Conservation (phyloP, 1,284 basidiomycete genomes). For the Heterobasidion parviporum region DNA sequence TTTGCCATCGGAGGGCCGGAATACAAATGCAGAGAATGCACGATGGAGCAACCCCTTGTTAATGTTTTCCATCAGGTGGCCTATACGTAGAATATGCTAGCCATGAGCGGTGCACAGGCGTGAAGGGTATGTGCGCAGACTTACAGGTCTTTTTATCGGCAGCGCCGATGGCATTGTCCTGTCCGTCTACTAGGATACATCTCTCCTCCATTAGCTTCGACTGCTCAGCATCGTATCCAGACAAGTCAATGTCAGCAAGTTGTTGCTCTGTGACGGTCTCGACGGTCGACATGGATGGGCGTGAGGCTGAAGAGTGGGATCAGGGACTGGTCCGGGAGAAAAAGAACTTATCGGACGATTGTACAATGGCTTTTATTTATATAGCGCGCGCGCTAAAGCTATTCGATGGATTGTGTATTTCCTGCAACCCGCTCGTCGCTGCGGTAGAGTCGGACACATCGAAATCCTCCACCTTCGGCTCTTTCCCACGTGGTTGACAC, state of each 20-base stretch:
- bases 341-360: not conserved
- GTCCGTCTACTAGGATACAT: slow-evolving; percentile 90
- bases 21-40: slow-evolving; percentile 97
- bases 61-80: slow-evolving; percentile 98
- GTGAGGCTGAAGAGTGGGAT: not conserved
- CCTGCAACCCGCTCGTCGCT: not conserved
- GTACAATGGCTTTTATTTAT: not conserved
- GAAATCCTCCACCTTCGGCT: not conserved
- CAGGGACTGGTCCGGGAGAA: not conserved
- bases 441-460: not conserved
- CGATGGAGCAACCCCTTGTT: slow-evolving; percentile 92
- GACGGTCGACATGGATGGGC: slow-evolving; percentile 15
- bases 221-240: slow-evolving; percentile 74
- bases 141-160: slow-evolving; percentile 95
- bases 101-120: not conserved
- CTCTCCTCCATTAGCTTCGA: slow-evolving; percentile 94
- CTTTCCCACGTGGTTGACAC: not conserved
- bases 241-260: slow-evolving; percentile 65
- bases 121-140: slow-evolving; percentile 19
- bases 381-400: not conserved
- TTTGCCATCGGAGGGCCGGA: slow-evolving; percentile 89
- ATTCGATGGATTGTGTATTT: not conserved
- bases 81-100: slow-evolving; percentile 29
- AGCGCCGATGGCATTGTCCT: slow-evolving; percentile 86
- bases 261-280: slow-evolving; percentile 28